phyloP scores from a whole-genome alignment of 2,329 filamentous ascomycete species.

The Claviceps sp. region DNA sequence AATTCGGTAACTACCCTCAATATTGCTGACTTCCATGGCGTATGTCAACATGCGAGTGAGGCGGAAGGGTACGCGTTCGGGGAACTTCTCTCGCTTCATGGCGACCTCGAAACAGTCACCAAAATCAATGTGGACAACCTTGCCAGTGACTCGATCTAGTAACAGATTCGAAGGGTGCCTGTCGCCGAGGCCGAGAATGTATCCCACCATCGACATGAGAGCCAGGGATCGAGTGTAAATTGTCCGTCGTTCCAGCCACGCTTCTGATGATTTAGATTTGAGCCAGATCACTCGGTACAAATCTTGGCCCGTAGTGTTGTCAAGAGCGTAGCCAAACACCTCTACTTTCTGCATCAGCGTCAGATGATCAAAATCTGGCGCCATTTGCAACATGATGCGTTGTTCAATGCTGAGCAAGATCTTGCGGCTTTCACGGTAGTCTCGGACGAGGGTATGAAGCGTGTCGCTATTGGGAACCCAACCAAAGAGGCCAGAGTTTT shows the following conservation, averaged over 20 bases:
- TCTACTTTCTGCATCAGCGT: conserved; percentile 99
- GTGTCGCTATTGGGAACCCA: conserved; percentile 99
- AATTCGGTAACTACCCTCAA: conserved; percentile 95
- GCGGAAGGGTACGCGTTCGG: conserved; percentile 93
- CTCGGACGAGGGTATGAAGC: conserved; percentile 86
- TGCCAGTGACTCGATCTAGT: conserved; percentile 89
- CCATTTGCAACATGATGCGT: conserved; percentile 99
- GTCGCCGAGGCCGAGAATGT: conserved; percentile 92
- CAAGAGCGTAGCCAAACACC: conserved; percentile 95
- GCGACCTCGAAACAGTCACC: conserved; percentile 99
- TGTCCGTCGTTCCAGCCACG: conserved; percentile 94
- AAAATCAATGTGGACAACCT: conserved; percentile 98
- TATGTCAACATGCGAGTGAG: conserved; percentile 98
- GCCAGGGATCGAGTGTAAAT: conserved; percentile 95
- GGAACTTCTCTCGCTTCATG: conserved; percentile 99
- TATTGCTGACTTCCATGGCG: conserved; percentile 99
- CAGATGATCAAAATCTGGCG: conserved; percentile 94
- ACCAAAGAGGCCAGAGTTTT: conserved; percentile 86
- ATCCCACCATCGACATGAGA: conserved; percentile 99
- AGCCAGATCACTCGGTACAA: conserved; percentile 96
- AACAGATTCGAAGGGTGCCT: conserved; percentile 96
- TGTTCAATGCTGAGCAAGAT: conserved; percentile 99
- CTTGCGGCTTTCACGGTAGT: conserved; percentile 93
- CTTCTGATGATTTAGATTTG: conserved; percentile 95
- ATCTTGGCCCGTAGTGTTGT: conserved; percentile 98